A percentile compares a stretch with the other conserved stretches of the same genome.
phyloP scores from a whole-genome alignment of 176 grass and related monocot genomes.

The Elymus sibiricus region DNA sequence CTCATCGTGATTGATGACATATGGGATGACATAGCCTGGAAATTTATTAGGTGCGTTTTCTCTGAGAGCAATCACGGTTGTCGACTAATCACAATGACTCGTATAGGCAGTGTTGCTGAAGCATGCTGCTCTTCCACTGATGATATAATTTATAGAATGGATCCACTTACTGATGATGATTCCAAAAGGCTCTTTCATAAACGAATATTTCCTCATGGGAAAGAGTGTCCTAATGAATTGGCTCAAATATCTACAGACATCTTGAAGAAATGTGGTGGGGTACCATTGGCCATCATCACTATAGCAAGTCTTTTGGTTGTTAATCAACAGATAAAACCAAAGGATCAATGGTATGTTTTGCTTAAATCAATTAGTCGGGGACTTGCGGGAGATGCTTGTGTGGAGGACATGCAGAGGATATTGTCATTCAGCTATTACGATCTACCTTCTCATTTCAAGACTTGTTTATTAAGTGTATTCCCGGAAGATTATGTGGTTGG shows the following conservation, averaged over 20 bases:
- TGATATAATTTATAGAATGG: not conserved
- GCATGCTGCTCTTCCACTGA: not conserved
- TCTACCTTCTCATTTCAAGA: not conserved
- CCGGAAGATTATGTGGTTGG: not conserved
- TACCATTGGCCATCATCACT: not conserved
- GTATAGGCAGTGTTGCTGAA: not conserved
- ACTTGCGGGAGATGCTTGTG: not conserved
- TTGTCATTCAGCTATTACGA: not conserved
- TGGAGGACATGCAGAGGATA: not conserved
- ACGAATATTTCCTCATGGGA: not conserved
- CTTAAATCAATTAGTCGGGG: not conserved
- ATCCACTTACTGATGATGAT: not conserved
- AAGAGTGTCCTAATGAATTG: not conserved
- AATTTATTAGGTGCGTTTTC: not conserved
- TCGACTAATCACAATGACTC: not conserved
- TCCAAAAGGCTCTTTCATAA: not conserved
- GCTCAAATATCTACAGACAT: not conserved
- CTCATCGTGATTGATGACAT: not conserved
- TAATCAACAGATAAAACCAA: not conserved
- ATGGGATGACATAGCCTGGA: not conserved
- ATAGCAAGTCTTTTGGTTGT: not conserved
- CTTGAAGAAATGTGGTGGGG: not conserved
- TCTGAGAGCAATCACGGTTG: not conserved
- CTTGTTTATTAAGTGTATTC: not conserved
- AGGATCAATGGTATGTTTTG: not conserved